phyloP scores from a whole-genome alignment of 116 monocot species.

The Trichopus zeylanicus region DNA sequence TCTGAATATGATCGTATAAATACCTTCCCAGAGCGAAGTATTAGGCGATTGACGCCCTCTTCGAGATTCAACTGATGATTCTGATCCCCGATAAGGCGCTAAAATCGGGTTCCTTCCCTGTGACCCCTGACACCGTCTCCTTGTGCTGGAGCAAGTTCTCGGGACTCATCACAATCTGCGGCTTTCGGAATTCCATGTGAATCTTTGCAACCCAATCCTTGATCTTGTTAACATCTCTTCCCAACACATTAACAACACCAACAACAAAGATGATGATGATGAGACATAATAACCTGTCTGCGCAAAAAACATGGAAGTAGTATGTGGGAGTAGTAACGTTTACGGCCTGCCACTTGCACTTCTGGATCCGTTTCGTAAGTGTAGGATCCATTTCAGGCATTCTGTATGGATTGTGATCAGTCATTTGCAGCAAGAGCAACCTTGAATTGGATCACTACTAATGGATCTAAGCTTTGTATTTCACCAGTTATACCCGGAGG shows the following conservation, averaged over 20 bases:
- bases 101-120: not conserved
- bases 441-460: no score
- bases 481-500: no score
- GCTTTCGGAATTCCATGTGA: not conserved
- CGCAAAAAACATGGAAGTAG: constrained; percentile 2
- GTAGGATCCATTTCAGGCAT: not conserved
- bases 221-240: no score
- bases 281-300: not conserved
- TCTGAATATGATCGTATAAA: no score
- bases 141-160: constrained; percentile 1
- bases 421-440: not conserved
- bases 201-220: not conserved
- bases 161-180: not conserved
- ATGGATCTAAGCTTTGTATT: not conserved
- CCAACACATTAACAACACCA: not conserved
- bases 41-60: not conserved
- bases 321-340: not conserved
- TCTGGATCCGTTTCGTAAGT: not conserved
- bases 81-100: not conserved
- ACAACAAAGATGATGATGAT: not conserved
- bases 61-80: not conserved
- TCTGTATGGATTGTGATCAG: not conserved
- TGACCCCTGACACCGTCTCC: constrained; percentile 1
- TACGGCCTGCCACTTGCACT: not conserved
- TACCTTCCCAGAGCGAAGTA: not conserved